Evolutionary conservation across 2,329 filamentous ascomycete genomes (phyloP).

Genomic region (Talaromyces sp.): DNA sequence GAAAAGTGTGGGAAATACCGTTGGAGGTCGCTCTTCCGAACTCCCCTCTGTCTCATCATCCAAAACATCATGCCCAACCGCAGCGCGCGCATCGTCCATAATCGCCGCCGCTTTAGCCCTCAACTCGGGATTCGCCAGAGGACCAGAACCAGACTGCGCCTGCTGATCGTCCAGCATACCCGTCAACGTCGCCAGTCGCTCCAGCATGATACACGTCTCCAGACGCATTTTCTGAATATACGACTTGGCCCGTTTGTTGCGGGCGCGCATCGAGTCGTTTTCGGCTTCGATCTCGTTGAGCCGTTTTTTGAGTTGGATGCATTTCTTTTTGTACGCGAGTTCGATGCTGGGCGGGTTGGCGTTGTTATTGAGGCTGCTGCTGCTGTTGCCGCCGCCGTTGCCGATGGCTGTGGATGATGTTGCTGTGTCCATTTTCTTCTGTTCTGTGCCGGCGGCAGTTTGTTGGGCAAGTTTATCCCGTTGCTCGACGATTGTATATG

Average conservation of each 20-base stretch:
- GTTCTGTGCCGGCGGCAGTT: not conserved
- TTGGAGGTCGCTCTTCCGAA: constrained; percentile 39
- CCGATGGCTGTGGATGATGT: not conserved
- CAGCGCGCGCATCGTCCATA: constrained; percentile 3
- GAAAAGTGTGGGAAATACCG: constrained; percentile 21
- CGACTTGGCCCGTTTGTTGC: constrained; percentile 73
- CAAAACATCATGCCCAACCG: constrained; percentile 17
- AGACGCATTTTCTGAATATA: constrained; percentile 89
- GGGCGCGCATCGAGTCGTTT: constrained; percentile 76
- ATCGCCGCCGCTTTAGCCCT: constrained; percentile 8
- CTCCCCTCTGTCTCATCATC: constrained; percentile 41
- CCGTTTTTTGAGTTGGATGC: constrained; percentile 86
- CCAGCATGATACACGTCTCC: constrained; percentile 39
- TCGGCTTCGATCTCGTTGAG: constrained; percentile 87
- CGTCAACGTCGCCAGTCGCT: constrained; percentile 35
- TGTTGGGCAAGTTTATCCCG: not conserved
- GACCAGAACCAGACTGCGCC: constrained; percentile 6
- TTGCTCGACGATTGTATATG: not conserved
- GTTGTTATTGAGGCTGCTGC: constrained; percentile 12
- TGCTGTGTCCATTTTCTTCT: constrained; percentile 6
- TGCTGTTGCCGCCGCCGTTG: not conserved
- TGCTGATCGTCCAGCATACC: constrained; percentile 37
- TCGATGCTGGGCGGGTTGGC: constrained; percentile 81
- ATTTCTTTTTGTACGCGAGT: constrained; percentile 93
- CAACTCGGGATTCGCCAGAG: constrained; percentile 12